Conservation (phyloP, 257 asterid genomes). For the Galeopsis tetrahit region DNA sequence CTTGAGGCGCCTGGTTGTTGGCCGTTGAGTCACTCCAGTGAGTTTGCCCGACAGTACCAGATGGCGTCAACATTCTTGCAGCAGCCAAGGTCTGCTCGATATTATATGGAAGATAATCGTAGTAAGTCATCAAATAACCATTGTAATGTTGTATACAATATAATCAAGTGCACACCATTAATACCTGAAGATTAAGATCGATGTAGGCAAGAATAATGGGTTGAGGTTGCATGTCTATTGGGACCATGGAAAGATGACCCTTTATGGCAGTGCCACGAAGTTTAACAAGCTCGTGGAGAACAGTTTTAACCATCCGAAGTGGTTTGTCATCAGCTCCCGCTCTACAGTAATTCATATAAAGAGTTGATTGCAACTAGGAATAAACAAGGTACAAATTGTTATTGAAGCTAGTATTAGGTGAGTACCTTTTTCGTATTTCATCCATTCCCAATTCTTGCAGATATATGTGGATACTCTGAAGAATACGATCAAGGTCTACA, state of each 20-base stretch:
- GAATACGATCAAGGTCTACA: constrained; percentile 94
- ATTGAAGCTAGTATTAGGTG: constrained; percentile 6
- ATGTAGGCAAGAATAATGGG: constrained; percentile 99
- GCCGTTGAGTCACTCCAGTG: constrained; percentile 93
- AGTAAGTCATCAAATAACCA: constrained; percentile 17
- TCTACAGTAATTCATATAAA: constrained; percentile 45
- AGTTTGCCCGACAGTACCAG: constrained; percentile 92
- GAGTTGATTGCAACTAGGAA: constrained; percentile 3
- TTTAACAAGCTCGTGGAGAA: constrained; percentile 97
- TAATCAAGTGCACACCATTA: constrained; percentile 24
- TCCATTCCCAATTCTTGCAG: constrained; percentile 98
- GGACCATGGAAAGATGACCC: constrained; percentile 98
- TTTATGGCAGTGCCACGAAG: constrained; percentile 98
- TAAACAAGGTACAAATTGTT: constrained; percentile 9
- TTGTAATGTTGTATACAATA: neutral
- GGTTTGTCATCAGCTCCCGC: constrained; percentile 99
- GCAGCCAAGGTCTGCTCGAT: constrained; percentile 93
- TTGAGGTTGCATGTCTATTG: constrained; percentile 95
- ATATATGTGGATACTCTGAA: constrained; percentile 94
- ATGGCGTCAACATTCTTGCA: constrained; percentile 98
- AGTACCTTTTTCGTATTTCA: constrained; percentile 91
- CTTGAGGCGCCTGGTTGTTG: constrained; percentile 76
- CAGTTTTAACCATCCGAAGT: constrained; percentile 98
- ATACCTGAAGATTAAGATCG: constrained; percentile 97
- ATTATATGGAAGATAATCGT: constrained; percentile 7